Percentiles rank a stretch among this genome's conserved stretches.
Conservation (phyloP, 2,329 filamentous ascomycete species). For the Zalaria sp. region DNA sequence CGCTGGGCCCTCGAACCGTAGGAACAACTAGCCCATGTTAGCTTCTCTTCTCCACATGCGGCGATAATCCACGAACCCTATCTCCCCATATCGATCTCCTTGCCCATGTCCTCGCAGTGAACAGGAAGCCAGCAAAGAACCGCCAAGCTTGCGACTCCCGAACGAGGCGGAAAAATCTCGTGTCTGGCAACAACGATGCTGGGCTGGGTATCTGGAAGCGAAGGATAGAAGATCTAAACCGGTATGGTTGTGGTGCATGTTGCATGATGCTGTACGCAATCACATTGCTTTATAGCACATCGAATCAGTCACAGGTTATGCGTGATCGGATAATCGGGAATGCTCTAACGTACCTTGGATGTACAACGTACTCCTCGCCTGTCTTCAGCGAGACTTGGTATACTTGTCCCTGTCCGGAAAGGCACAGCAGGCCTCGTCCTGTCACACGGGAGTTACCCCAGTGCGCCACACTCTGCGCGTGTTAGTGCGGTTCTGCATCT, state of each 20-base stretch:
- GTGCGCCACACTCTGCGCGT: constrained; percentile 51
- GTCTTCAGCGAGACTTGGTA: constrained; percentile 70
- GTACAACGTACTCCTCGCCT: constrained; percentile 81
- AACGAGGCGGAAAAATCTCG: constrained; percentile 60
- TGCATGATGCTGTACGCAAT: constrained; percentile 75
- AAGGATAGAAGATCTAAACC: constrained; percentile 64
- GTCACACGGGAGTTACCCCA: constrained; percentile 88
- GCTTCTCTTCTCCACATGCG: too few species aligned
- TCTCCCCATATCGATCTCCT: constrained; percentile 87
- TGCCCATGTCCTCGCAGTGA: constrained; percentile 59
- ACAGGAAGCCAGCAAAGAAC: constrained; percentile 47
- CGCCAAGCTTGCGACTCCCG: constrained; percentile 61
- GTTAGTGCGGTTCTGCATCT: constrained; percentile 20
- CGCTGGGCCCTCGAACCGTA: constrained; percentile 76
- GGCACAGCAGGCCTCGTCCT: constrained; percentile 70
- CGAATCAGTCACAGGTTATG: constrained; percentile 24
- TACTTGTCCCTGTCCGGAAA: constrained; percentile 76
- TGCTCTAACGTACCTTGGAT: constrained; percentile 44
- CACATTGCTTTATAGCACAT: constrained; percentile 40
- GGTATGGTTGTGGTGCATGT: constrained; percentile 65
- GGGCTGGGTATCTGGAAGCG: constrained; percentile 64
- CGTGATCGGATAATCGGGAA: not conserved
- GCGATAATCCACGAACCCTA: constrained; percentile 31
- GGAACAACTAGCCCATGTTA: constrained; percentile 45
- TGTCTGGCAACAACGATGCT: constrained; percentile 50